Evolutionary conservation across 1,284 basidiomycete species (phyloP), one percentile per base, ranked within the genome.

Genomic region (Marasmius tenuissimus): DNA sequence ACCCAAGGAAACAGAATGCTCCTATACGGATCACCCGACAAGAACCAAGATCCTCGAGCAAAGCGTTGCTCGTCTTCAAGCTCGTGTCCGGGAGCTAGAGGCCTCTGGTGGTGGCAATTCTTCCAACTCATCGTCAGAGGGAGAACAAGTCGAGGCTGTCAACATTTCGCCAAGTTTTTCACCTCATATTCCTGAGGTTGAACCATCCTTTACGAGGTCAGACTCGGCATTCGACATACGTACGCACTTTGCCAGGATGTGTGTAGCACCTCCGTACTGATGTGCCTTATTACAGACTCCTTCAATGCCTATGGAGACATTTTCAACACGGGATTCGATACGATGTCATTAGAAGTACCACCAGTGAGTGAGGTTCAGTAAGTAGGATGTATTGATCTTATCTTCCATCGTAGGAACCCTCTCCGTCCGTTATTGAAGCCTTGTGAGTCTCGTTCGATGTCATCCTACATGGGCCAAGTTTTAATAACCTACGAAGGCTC

Each of bases 51-150:
- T 52, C 12, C 48, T 67, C 7, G 52, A 66, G 35, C 60, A 61
- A 14, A 59, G 51, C 5, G 52, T 68, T n/a, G 45, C 61, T 12
- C 59, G 62, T 22, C 63, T 66, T 12, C 60, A 65, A 55, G 59
- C 58, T 20, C 65, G 64, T n/a, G 53, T 68, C 35, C 60, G 58
- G 12, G 63, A 67, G 47, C 57, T 66, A 20, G 64, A 68, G 53
- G 57, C 57, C 6, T 58, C 58, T 16, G 48, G 42, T 39, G 16
- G 34, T 16, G 8, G 33, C 59, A 27, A 16, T 40, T 35, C 45
- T 47, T 33, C 34, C 42, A 14, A 48, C 39, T 60, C 58, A 16
- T 61, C 58, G 35, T n/a, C n/a, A n/a, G 34, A 20, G 18, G 12
- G 10, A 11, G 50, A 52, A 8, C 20, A 27, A 4, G 27, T 27